Evolutionary conservation across 108 stramenopile genomes (phyloP), one percentile per base, ranked within the genome.

Genomic region (Skeletonema grethae): DNA sequence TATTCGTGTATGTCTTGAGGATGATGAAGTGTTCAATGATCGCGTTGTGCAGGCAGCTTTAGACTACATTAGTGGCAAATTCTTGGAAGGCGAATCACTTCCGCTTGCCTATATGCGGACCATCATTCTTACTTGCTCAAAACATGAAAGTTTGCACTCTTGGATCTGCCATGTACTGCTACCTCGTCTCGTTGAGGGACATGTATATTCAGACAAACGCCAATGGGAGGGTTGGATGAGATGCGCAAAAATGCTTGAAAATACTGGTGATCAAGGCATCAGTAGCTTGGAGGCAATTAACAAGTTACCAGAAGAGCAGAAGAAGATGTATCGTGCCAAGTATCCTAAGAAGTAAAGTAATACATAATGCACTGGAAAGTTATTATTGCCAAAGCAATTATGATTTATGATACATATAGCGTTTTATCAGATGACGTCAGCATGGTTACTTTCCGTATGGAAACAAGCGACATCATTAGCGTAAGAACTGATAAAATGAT

Each of bases 191-290:
- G 83, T 93, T n/a, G 89, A 96, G 70, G 90, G 90, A 15, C 88
- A 88, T 39, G 84, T 96, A 11, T 92, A 91, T 73, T 66, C 80
- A 10, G 88, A 90, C 39, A 72, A 74, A 18, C 72, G 94, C 12
- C 91, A 90, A 29, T 95, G 94, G 94, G 94, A 90, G 72, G 94
- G 94, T 15, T 95, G 94, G 94, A 95, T 95, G 94, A 79, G 94
- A 62, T 95, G 91, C 70, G 94, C 90, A 30, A 89, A 88, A 57
- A 92, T 90, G 88, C 80, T 95, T 28, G 89, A 94, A 48, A 86
- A 84, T 57, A 85, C 69, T 30, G 81, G 82, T 13, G 89, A 88
- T 13, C 74, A 65, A 25, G 90, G 90, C 6, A 89, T 86, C 15
- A 88, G 87, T 63, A 89, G 87, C 66, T 58, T 72, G 20, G 80